phyloP scores from a whole-genome alignment of 768 basidiomycete genomes.

The Podaxis carcinomalis region DNA sequence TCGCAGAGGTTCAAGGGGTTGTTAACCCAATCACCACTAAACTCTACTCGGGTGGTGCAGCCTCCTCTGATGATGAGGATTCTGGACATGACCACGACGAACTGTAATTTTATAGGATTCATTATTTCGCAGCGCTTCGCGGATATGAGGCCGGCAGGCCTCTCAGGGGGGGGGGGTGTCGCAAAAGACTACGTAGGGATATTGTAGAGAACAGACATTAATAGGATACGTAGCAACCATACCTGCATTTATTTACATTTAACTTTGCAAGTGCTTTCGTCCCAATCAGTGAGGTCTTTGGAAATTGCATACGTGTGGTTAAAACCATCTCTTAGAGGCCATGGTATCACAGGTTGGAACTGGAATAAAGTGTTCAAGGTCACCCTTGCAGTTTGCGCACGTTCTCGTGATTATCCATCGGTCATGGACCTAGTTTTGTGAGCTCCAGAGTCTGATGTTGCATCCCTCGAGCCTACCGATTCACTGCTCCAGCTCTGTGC shows the following conservation, averaged over 20 bases:
- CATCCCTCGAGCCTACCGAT: background rate
- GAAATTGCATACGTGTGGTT: background rate
- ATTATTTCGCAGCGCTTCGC: conserved; percentile 8
- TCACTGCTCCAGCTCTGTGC: conserved; percentile 17
- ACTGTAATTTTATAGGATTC: conserved; percentile 27
- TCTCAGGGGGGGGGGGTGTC: conserved; percentile 8
- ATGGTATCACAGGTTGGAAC: too few species aligned
- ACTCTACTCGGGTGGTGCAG: conserved; percentile 49
- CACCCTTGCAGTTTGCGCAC: too few species aligned
- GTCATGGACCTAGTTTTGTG: conserved; percentile 34
- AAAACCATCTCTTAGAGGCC: conserved; percentile 12
- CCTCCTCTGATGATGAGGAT: conserved; percentile 33
- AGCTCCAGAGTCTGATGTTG: conserved; percentile 10
- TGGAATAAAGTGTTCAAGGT: too few species aligned
- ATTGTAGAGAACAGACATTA: conserved; percentile 7
- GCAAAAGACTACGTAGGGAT: conserved; percentile 5
- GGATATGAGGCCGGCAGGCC: conserved; percentile 6
- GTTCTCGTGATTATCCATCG: too few species aligned
- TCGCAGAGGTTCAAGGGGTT: conserved; percentile 59
- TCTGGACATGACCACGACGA: conserved; percentile 42
- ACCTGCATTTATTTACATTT: conserved; percentile 4
- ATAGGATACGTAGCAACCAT: conserved; percentile 2
- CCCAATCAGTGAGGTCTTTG: background rate
- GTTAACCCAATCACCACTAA: conserved; percentile 86
- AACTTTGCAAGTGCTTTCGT: background rate